Base-by-base conservation (phyloP, 2,329 filamentous ascomycete species). In the Monilinia laxa region DNA sequence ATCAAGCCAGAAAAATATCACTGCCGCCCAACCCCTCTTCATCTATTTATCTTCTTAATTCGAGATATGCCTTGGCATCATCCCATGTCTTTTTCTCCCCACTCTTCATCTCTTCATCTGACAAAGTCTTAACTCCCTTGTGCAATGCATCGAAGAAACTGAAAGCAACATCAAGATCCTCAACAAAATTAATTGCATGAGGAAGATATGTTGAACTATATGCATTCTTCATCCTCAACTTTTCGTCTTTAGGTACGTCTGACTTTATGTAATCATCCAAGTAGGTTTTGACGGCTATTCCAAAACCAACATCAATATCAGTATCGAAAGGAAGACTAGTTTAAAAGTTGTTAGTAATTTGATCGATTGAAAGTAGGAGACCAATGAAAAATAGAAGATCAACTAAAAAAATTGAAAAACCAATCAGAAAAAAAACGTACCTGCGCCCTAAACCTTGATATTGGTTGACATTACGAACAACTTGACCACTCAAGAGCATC, bases 401-500 rank as follows among this genome's bases (percentile, higher is more conserved):
- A 16, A 40, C 2, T n/a, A 9, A 42, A 31, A 31, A 40, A 31
- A 71, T 69, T 71, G 63, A 68, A 25, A 9, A 23, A 25, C 1
- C 10, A 60, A 57, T 12, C n/a, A n/a, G 5, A 59, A 47, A 52
- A 49, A 52, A 79, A 85, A 58, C 57, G 75, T 82, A 94, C 92
- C 85, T 86, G 71, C 91, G 85, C 71, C 88, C 88, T 67, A 98
- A 82, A 57, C 89, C 84, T 65, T 87, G 80, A 77, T 81, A 79
- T 65, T 82, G 89, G 16, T 71, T 64, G 16, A 85, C 81, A 65
- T 87, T 83, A 89, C 93, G 86, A 67, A 90, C 84, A 25, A 89
- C 90, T 74, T 96, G 91, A 9, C 88, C 92, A 72, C 89, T 88
- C 74, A 97, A 82, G 72, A 97, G 88, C 81, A 97, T 86, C 40